These are phyloP conservation scores for Microstroma glucosiphilum DNA, from an alignment of 1,284 basidiomycete species.

Conservation along the genomic window DNA sequence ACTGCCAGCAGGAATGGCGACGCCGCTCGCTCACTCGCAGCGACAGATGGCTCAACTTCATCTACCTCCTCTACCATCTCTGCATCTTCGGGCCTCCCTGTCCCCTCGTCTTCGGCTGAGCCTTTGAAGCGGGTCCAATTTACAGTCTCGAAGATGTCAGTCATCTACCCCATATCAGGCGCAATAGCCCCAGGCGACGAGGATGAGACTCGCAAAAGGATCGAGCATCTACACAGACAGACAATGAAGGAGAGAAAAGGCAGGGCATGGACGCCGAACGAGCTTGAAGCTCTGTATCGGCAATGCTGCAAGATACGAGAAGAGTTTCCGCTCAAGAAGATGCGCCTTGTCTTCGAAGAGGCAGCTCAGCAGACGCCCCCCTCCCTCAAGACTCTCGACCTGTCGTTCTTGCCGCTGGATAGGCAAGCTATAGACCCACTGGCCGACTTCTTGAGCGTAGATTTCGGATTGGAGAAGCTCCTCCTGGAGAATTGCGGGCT, in stretches of 20 bases:
- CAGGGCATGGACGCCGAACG: constrained; percentile 33
- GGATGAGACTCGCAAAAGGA: constrained; percentile 35
- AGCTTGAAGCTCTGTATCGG: constrained; percentile 45
- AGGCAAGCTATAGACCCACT: constrained; percentile 37
- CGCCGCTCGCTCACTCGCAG: constrained; percentile 2
- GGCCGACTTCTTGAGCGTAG: constrained; percentile 45
- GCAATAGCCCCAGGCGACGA: constrained; percentile 39
- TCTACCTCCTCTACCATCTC: neutral
- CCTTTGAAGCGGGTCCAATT: constrained; percentile 46
- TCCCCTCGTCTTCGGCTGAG: constrained; percentile 10
- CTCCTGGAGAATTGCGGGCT: constrained; percentile 44
- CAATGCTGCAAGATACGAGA: constrained; percentile 47
- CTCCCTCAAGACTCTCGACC: constrained; percentile 27
- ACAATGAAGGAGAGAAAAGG: constrained; percentile 25
- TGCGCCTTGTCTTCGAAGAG: constrained; percentile 41
- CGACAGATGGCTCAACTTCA: constrained; percentile 1
- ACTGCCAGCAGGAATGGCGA: constrained; percentile 7
- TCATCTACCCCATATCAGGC: constrained; percentile 46
- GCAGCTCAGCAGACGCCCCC: constrained; percentile 19
- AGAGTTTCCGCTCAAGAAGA: constrained; percentile 44
- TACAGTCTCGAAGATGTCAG: constrained; percentile 35
- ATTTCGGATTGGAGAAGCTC: constrained; percentile 42
- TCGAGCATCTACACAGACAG: constrained; percentile 39
- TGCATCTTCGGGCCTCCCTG: constrained; percentile 2
- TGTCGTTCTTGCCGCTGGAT: constrained; percentile 37